phyloP scores from a whole-genome alignment of 768 basidiomycete genomes.

The Tubosaeta sp. region DNA sequence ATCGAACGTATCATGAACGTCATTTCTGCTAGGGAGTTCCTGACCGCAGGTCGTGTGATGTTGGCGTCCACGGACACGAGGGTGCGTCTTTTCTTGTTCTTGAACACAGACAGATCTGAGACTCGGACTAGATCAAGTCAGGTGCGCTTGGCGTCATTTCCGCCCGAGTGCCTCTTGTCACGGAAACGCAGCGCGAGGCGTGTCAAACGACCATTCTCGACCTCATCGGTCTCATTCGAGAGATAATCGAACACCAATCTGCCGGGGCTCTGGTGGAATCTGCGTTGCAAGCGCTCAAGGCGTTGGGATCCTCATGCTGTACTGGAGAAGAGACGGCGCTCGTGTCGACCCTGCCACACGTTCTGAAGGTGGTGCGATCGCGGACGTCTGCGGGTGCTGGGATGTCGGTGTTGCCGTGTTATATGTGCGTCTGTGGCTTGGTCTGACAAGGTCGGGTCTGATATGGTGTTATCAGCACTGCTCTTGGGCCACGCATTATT shows the following conservation, averaged over 20 bases:
- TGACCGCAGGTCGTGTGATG: slow-evolving; percentile 52
- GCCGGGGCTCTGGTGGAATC: slow-evolving; percentile 39
- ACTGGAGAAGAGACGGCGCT: slow-evolving; percentile 66
- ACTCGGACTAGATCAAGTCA: slow-evolving; percentile 46
- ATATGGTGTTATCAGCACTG: slow-evolving; percentile 41
- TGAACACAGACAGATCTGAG: background rate
- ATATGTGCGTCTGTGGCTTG: slow-evolving; percentile 47
- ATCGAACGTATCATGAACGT: slow-evolving; percentile 53
- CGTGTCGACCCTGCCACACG: slow-evolving; percentile 51
- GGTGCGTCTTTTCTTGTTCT: slow-evolving; percentile 35
- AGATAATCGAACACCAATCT: slow-evolving; percentile 40
- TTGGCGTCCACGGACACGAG: slow-evolving; percentile 47
- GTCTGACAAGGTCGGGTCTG: background rate
- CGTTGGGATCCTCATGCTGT: slow-evolving; percentile 53
- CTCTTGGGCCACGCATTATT: slow-evolving; percentile 84
- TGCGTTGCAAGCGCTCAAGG: slow-evolving; percentile 57
- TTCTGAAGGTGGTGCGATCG: slow-evolving; percentile 49
- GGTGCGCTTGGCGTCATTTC: slow-evolving; percentile 70
- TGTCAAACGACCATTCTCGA: slow-evolving; percentile 47
- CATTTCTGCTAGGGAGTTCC: slow-evolving; percentile 70
- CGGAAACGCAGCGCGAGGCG: slow-evolving; percentile 49
- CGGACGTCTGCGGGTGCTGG: slow-evolving; percentile 38
- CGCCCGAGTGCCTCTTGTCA: slow-evolving; percentile 59
- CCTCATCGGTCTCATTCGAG: slow-evolving; percentile 49
- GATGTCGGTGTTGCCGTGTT: slow-evolving; percentile 50